Evolutionary conservation across 2,329 filamentous ascomycete species (phyloP), one percentile per base, ranked within the genome.

Genomic region (Colletotrichum ledebouriae): DNA sequence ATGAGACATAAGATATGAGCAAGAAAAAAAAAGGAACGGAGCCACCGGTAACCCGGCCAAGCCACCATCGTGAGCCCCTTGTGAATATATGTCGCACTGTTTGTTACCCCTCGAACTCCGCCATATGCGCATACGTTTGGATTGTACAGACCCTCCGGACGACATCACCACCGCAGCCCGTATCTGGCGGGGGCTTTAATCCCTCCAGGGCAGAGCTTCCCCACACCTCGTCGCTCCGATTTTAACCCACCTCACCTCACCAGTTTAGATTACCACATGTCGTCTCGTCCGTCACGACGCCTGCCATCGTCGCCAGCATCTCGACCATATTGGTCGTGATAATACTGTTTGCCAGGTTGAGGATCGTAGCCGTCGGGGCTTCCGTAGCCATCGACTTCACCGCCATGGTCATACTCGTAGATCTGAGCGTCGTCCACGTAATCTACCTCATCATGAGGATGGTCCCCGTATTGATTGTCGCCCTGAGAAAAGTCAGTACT

Each of bases 371-470:
- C 76, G 55, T 81, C 80, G 44, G 76, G 73, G 57, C 75, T 76
- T 39, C 82, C 78, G 69, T 81, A 80, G 68, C 77, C 79, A 65
- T 79, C 82, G 63, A 78, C 73, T 50, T 83, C 81, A 50, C 77
- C 80, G 66, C 79, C 79, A 65, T 85, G 83, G 63, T 84, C 83
- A 70, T 86, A 84, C 73, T 86, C 83, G 71, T 86, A 86, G 44
- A 85, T 84, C 69, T 85, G 84, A 68, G 83, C 83, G 69, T 85
- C 83, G 70, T 86, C 83, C 63, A 84, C 81, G 70, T 86, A 86
- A 69, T 86, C 84, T 29, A 82, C 79, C 60, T 83, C 80, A 29
- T 78, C 79, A 49, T 83, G 79, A 58, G 77, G 78, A 50, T 79
- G 78, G 71, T 85, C 83, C 22, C 79, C 82, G 69, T 85, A 85